Evolutionary conservation across 768 basidiomycete genomes (phyloP).

Genomic region (Leccinum incarnatum): DNA sequence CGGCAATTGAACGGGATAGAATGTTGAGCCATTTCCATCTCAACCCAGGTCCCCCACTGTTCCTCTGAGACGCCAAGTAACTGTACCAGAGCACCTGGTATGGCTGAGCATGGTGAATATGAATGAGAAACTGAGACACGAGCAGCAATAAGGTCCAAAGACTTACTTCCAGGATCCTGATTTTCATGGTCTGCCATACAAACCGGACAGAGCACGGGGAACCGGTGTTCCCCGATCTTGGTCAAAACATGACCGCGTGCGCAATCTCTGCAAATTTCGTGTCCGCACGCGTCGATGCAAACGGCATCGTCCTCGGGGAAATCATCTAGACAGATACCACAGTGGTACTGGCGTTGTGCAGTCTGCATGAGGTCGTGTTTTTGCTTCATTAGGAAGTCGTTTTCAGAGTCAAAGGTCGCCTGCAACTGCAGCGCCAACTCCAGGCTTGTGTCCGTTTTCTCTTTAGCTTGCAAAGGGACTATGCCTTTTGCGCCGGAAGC

Average conservation of each 20-base stretch:
- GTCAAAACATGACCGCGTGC: constrained; percentile 40
- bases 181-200: constrained; percentile 41
- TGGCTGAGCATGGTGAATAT: constrained; percentile 25
- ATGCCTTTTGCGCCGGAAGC: background rate
- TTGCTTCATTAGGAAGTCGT: constrained; percentile 34
- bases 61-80: constrained; percentile 44
- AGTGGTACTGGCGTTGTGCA: constrained; percentile 44
- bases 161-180: constrained; percentile 31
- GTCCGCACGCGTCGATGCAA: constrained; percentile 43
- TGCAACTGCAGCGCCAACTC: constrained; percentile 35
- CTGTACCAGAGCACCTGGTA: constrained; percentile 37
- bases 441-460: background rate
- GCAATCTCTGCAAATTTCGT: constrained; percentile 56
- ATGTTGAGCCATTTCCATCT: constrained; percentile 44
- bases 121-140: background rate
- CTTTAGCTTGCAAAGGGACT: background rate
- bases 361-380: constrained; percentile 25
- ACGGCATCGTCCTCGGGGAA: constrained; percentile 42
- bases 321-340: constrained; percentile 55
- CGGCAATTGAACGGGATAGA: constrained; percentile 47
- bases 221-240: constrained; percentile 52
- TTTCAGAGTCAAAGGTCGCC: constrained; percentile 41
- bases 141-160: background rate
- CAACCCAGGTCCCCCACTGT: constrained; percentile 42
- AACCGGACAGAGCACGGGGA: constrained; percentile 59